Conservation (phyloP, 2,329 filamentous ascomycete genomes). For the Arachnomyces sp. region DNA sequence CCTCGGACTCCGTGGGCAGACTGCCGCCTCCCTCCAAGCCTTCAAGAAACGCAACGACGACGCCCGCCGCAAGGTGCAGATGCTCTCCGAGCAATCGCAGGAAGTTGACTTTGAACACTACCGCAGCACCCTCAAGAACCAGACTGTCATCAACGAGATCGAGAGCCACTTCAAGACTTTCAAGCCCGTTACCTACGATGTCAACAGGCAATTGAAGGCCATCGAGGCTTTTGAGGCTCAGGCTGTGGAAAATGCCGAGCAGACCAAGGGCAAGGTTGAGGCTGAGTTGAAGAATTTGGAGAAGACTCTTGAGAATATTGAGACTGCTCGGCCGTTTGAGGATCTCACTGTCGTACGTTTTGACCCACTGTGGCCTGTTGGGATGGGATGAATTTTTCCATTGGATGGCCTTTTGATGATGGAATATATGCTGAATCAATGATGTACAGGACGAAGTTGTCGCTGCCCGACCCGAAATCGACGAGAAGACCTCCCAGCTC, state of each 20-base stretch:
- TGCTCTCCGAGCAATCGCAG: constrained; percentile 75
- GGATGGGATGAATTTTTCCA: background rate
- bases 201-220: constrained; percentile 88
- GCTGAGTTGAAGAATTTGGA: constrained; percentile 87
- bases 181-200: constrained; percentile 89
- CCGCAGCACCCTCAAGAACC: constrained; percentile 90
- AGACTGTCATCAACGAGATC: constrained; percentile 89
- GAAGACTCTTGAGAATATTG: constrained; percentile 94
- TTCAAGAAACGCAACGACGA: constrained; percentile 99
- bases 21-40: constrained; percentile 77
- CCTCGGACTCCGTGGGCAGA: constrained; percentile 93
- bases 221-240: constrained; percentile 97
- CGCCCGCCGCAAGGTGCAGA: constrained; percentile 83
- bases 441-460: constrained; percentile 76
- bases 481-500: constrained; percentile 89
- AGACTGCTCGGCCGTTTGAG: constrained; percentile 89
- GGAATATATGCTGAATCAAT: constrained; percentile 8
- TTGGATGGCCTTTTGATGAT: background rate
- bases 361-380: background rate
- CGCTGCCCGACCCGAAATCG: constrained; percentile 88
- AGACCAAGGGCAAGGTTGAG: constrained; percentile 94
- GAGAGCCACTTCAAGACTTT: constrained; percentile 90
- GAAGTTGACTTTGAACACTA: constrained; percentile 90
- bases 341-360: constrained; percentile 90
- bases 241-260: constrained; percentile 92